phyloP scores from a whole-genome alignment of 129 eudicot species.

The Ambrosia trifida region DNA sequence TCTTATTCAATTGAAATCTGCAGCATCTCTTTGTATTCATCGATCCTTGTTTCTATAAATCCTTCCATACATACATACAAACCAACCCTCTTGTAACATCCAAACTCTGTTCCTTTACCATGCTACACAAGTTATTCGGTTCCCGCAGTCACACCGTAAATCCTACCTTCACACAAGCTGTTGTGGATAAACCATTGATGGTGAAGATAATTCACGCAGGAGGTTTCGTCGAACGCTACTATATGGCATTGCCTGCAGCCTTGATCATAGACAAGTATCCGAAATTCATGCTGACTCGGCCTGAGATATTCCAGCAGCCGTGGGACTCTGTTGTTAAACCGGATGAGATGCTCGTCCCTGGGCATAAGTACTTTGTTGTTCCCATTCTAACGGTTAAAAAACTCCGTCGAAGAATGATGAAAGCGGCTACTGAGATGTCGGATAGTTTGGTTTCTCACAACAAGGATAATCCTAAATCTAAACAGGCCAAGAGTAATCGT shows the following conservation, averaged over 20 bases:
- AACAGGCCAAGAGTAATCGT: conserved; percentile 19
- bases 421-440: conserved; percentile 1
- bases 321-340: conserved; percentile 61
- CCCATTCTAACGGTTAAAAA: conserved; percentile 50
- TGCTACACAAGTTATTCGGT: conserved; percentile 53
- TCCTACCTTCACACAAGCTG: background rate
- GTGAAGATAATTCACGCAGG: conserved; percentile 69
- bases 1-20: conserved; percentile 19
- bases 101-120: conserved; percentile 12
- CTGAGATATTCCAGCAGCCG: conserved; percentile 61
- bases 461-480: conserved; percentile 16
- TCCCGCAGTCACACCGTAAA: conserved; percentile 8
- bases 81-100: background rate
- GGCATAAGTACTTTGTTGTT: conserved; percentile 60
- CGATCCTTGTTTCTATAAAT: conserved; percentile 31
- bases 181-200: conserved; percentile 34
- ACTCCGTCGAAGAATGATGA: conserved; percentile 45
- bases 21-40: conserved; percentile 34
- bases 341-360: conserved; percentile 69
- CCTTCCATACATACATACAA: background rate
- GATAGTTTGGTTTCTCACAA: conserved; percentile 17
- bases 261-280: conserved; percentile 63
- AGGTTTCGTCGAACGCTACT: conserved; percentile 51
- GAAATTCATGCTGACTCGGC: conserved; percentile 47
- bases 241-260: conserved; percentile 73